Percentiles rank a stretch among this genome's conserved stretches.
These are phyloP conservation scores for Parietichytrium sp. DNA, from an alignment of 108 stramenopile genomes.

Conservation along the genomic window DNA sequence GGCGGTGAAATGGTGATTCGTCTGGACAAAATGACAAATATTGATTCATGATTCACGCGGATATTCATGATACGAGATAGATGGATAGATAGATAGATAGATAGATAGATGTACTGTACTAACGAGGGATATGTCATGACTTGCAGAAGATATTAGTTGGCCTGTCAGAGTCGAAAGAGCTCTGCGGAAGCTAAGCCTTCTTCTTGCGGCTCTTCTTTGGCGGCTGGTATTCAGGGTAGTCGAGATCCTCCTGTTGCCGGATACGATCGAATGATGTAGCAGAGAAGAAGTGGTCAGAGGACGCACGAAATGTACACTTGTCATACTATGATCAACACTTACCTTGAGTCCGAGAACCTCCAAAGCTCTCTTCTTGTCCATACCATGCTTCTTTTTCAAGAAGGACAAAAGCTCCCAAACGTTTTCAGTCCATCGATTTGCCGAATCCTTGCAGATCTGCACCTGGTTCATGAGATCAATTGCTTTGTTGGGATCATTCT, in stretches of 20 bases:
- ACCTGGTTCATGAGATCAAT: conserved; percentile 74
- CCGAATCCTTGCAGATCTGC: conserved; percentile 67
- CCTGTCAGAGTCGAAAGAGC: too few species aligned
- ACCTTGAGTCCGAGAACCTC: conserved; percentile 66
- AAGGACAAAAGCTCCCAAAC: conserved; percentile 75
- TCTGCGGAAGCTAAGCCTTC: too few species aligned
- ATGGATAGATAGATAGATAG: too few species aligned
- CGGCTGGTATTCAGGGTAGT: conserved; percentile 14
- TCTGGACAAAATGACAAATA: too few species aligned
- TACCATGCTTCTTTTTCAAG: conserved; percentile 83
- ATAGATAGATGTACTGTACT: too few species aligned
- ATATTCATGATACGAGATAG: too few species aligned
- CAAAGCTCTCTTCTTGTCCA: conserved; percentile 75
- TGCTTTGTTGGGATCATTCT: conserved; percentile 83
- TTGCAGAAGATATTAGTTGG: too few species aligned
- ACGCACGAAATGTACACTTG: neutral
- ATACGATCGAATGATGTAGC: too few species aligned
- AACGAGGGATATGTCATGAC: too few species aligned
- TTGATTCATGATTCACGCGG: too few species aligned
- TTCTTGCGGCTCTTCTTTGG: conserved; percentile 13
- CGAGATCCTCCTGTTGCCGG: conserved; percentile 19
- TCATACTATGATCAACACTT: conserved; percentile 68
- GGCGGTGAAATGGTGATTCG: too few species aligned
- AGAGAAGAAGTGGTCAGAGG: too few species aligned
- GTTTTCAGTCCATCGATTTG: conserved; percentile 89